These are phyloP conservation scores for Cercospora sp. DNA, from an alignment of 2,329 filamentous ascomycete genomes.

Conservation along the genomic window DNA sequence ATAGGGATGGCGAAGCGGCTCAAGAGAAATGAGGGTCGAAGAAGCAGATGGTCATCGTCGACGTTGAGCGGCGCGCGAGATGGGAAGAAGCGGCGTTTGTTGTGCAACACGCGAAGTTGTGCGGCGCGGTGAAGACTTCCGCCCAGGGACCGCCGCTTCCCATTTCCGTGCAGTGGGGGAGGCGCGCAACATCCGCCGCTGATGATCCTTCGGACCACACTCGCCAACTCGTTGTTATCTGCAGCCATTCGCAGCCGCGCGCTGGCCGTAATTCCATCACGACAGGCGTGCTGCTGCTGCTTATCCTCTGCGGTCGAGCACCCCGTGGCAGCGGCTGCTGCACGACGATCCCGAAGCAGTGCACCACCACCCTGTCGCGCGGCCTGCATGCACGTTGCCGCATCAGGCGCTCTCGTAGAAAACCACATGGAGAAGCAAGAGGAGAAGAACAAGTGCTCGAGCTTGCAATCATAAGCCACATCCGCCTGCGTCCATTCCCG, in stretches of 20 bases:
- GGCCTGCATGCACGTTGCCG: not conserved
- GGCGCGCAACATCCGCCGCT: not conserved
- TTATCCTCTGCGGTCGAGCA: not conserved
- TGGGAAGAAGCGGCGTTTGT: not conserved
- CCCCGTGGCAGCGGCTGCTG: not conserved
- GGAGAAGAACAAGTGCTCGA: not conserved
- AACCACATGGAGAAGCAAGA: not conserved
- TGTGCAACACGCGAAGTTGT: not conserved
- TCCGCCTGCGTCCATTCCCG: not conserved
- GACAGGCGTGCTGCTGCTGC: not conserved
- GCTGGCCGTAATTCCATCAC: not conserved
- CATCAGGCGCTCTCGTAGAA: not conserved
- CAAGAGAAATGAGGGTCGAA: not conserved
- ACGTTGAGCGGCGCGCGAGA: not conserved
- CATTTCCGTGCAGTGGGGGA: not conserved
- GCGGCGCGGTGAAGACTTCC: not conserved
- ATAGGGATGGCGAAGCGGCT: not conserved
- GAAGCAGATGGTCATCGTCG: not conserved
- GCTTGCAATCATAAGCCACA: not conserved
- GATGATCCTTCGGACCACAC: not conserved
- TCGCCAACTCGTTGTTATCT: constrained; percentile 9
- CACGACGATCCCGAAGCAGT: not conserved
- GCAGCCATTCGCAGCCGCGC: constrained; percentile 9
- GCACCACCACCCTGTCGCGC: not conserved
- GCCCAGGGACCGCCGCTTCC: not conserved